These are phyloP conservation scores for Malus sylvestris DNA, from an alignment of 306 rosid species.

Conservation along the genomic window DNA sequence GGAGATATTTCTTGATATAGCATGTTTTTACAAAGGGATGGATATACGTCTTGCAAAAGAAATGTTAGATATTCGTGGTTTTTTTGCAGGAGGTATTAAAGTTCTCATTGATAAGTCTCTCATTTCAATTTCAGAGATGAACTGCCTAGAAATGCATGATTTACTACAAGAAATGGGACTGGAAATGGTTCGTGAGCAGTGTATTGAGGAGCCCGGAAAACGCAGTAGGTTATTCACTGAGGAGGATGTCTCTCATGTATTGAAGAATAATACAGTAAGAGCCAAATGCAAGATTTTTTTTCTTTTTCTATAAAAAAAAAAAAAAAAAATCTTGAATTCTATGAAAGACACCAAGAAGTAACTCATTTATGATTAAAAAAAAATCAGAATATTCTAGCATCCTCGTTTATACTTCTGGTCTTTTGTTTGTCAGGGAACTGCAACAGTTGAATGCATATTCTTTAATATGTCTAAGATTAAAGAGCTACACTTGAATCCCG, in stretches of 20 bases:
- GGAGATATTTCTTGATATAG: constrained; percentile 19
- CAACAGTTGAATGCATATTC: constrained; percentile 2
- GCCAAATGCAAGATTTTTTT: background rate
- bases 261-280: constrained; percentile 11
- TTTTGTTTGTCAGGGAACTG: constrained; percentile 4
- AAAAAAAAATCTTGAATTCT: no score
- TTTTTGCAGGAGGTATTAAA: constrained; percentile 17
- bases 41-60: background rate
- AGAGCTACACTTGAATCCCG: background rate
- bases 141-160: background rate
- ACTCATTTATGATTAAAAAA: no score
- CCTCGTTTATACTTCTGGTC: no score
- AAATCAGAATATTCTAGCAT: no score
- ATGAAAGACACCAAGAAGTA: no score
- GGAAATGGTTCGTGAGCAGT: constrained; percentile 16
- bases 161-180: constrained; percentile 29
- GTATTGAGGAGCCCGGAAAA: background rate
- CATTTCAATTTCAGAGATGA: background rate
- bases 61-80: constrained; percentile 10
- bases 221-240: constrained; percentile 8
- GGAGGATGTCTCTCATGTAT: constrained; percentile 13
- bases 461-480: background rate
- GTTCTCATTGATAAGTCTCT: background rate
- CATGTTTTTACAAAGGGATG: background rate
- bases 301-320: background rate